Evolutionary conservation across 225 moss, liverwort and hornwort genomes (phyloP).

Genomic region (Marchantia paleacea): DNA sequence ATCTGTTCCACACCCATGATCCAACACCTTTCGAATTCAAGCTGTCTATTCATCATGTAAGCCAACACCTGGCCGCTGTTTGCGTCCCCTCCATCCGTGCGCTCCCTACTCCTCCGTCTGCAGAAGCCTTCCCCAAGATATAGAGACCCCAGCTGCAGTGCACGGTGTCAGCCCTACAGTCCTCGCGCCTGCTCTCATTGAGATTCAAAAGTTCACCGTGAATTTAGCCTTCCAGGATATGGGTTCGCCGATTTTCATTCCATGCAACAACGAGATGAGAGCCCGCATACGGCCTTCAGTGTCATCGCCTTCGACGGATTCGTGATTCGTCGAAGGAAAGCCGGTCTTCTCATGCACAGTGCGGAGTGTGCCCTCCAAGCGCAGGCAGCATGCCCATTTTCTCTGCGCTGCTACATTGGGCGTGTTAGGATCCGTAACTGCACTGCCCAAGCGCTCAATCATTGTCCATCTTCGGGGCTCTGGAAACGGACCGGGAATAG

Average conservation of each 20-base stretch:
- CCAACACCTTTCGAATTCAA: not conserved
- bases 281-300: not conserved
- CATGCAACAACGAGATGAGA: not conserved
- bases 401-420: too few relatives aligned
- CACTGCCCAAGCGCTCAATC: not conserved
- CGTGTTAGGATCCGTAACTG: not conserved
- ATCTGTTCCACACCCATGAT: not conserved
- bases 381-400: too few relatives aligned
- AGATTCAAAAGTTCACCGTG: not conserved
- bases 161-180: not conserved
- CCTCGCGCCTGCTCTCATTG: not conserved
- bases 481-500: not conserved
- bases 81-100: not conserved
- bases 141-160: not conserved
- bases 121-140: not conserved
- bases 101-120: not conserved
- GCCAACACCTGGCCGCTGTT: conserved; percentile 9
- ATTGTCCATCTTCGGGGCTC: not conserved
- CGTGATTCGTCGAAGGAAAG: too few relatives aligned
- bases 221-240: too few relatives aligned
- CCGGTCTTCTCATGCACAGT: too few relatives aligned
- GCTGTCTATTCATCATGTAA: conserved; percentile 3
- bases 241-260: too few relatives aligned
- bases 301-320: too few relatives aligned
- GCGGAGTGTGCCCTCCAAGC: not conserved